Base-by-base conservation (phyloP, 345 rosid species). In the Populus alba region DNA sequence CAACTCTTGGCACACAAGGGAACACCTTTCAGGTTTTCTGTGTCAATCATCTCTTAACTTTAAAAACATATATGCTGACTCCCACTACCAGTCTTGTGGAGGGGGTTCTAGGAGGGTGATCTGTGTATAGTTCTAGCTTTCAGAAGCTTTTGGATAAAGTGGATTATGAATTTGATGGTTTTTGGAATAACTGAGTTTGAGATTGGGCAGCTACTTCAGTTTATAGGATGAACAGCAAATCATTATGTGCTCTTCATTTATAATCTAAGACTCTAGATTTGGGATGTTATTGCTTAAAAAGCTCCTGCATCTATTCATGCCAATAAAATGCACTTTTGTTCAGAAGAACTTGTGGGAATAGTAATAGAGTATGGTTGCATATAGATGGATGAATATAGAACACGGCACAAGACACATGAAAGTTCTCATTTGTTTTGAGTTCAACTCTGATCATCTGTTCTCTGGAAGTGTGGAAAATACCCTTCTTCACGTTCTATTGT, bases 391-490 rank as follows among this genome's bases (percentile, higher is more conserved):
- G 65, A 23, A 15, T 59, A 59, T 23, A 57, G 65, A 59, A 18
- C 27, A 7, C 62, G 10, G 35, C 41, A 20, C 29, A 17, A 11
- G 10, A 10, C 15, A 13, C 6, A 23, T 59, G 41, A 43, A 74
- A 62, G 39, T 27, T 74, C 69, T 62, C 65, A 39, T 45, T 75
- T 63, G 22, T 75, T 23, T 65, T 45, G 10, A 49, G 23, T 45
- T 10, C 63, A 38, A 65, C 43, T 20, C 70, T 66, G 3, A 29
- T 62, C 69, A 13, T 76, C 67, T 38, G 76, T 23, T 41, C 55
- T 68, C 29, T 79, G 25, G 31, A 79, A 68, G 31, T 38, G 23
- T 80, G n/a, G n/a, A 25, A 33, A 51, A 57, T 68, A 27, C 33
- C 27, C 45, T 13, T 66, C 53, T 37, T 13, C 23, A 65, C n/a